Evolutionary conservation across 2,329 filamentous ascomycete species (phyloP), one percentile per base, ranked within the genome.

Genomic region (Rugonectria rugulosa): DNA sequence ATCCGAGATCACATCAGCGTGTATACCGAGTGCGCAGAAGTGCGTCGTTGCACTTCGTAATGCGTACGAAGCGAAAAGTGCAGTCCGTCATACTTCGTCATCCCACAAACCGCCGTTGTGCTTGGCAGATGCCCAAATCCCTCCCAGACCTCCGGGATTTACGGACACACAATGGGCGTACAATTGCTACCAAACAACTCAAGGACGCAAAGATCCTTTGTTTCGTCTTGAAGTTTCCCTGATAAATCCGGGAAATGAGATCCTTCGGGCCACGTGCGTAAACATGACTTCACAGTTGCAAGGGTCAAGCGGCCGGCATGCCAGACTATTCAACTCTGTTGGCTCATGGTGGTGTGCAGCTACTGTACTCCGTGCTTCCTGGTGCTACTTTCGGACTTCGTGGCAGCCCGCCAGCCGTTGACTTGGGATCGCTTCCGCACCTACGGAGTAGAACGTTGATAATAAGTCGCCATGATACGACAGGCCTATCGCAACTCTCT

Each of bases 81-180:
- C 9, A 31, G 31, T 31, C 43, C 56, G 63, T 67, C 63, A 68
- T 61, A 59, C 48, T 38, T 55, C 54, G 54, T 66, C 65, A 67
- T 66, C 48, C 43, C 40, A 53, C 60, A 56, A 49, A 52, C 26
- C 7, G 26, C 26, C 26, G 12, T 29, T 12, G 11, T 42, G n/a
- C 38, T 27, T n/a, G 14, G 9, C 38, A 42, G 14, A 9, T 42
- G 14, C n/a, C n/a, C 29, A n/a, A 32, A n/a, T n/a, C 19, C 45
- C 26, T 44, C 29, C 41, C 38, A 36, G 47, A 23, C 29, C 26
- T 49, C 21, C 26, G 24, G 44, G 15, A 38, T 45, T 55, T 41
- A 17, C 45, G 41, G 34, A 10, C 52, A 49, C 44, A 32, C 21
- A 32, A 53, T 53, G 14, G n/a, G n/a, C n/a, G n/a, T n/a, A n/a